These are phyloP conservation scores for Naegleria lovaniensis DNA, from an alignment of 208 protist species.

Conservation along the genomic window DNA sequence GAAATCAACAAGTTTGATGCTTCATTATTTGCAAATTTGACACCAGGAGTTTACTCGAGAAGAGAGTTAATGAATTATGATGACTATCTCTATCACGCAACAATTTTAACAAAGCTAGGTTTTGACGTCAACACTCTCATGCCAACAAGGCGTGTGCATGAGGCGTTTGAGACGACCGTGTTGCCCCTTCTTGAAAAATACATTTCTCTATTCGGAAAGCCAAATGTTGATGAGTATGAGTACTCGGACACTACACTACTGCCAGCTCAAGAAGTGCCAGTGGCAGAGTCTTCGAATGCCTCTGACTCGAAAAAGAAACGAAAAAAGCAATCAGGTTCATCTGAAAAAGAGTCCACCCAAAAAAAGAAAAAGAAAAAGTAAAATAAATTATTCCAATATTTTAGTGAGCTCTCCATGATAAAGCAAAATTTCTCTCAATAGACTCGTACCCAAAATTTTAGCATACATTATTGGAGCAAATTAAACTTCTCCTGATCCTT, in stretches of 20 bases:
- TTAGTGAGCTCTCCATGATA: no score
- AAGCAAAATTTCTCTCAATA: background rate
- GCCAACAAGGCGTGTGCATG: slow-evolving; percentile 1
- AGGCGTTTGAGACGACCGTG: background rate
- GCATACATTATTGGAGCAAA: background rate
- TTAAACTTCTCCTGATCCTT: background rate
- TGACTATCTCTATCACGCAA: background rate
- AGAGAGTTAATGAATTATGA: background rate
- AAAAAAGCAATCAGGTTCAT: background rate
- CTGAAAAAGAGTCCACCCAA: background rate
- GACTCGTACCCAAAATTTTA: background rate
- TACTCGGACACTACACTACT: no score
- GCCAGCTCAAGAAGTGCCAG: background rate
- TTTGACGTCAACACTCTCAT: background rate
- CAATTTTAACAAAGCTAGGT: background rate
- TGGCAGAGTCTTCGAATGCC: background rate
- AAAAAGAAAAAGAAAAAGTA: background rate
- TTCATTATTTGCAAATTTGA: background rate
- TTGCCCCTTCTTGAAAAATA: background rate
- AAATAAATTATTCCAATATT: background rate
- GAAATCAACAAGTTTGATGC: background rate
- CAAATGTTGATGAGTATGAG: background rate
- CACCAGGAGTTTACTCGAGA: background rate
- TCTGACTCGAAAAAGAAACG: background rate
- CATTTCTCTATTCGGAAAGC: background rate